Conservation (phyloP, 2,329 filamentous ascomycete genomes). For the Cladophialophora carrionii region DNA sequence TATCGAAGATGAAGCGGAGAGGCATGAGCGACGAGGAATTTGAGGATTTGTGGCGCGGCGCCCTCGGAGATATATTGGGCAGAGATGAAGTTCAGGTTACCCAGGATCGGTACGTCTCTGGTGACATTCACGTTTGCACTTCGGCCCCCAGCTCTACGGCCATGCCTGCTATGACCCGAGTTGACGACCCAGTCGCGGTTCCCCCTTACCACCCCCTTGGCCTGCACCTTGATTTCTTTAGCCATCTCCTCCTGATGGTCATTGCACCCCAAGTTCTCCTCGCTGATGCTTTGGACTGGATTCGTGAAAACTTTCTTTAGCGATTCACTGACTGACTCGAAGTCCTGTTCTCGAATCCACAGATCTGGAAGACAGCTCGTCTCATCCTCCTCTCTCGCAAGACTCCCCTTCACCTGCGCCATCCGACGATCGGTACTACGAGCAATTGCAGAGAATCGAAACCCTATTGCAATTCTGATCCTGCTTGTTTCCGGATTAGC, state of each 20-base stretch:
- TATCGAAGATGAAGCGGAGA: conserved; percentile 76
- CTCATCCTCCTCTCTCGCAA: conserved; percentile 86
- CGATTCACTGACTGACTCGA: conserved; percentile 39
- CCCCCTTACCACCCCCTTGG: neutral
- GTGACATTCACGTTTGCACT: conserved; percentile 21
- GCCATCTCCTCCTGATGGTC: conserved; percentile 34
- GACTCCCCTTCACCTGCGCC: conserved; percentile 76
- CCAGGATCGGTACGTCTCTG: conserved; percentile 61
- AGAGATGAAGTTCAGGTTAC: conserved; percentile 64
- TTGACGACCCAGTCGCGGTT: neutral
- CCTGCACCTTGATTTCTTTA: conserved; percentile 15
- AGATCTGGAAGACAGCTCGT: conserved; percentile 66
- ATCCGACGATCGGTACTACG: conserved; percentile 53
- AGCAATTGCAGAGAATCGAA: conserved; percentile 55
- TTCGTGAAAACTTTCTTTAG: conserved; percentile 31
- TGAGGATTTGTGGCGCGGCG: conserved; percentile 71
- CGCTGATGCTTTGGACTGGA: conserved; percentile 3
- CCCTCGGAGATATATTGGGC: conserved; percentile 55
- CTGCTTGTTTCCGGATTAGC: conserved; percentile 54
- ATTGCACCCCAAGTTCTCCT: neutral
- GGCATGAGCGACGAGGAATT: conserved; percentile 87
- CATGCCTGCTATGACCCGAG: neutral
- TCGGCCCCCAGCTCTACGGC: neutral
- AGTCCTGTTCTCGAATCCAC: conserved; percentile 24
- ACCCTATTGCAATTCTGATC: conserved; percentile 54